phyloP scores from a whole-genome alignment of 129 eudicot species.

The Arctium minus region DNA sequence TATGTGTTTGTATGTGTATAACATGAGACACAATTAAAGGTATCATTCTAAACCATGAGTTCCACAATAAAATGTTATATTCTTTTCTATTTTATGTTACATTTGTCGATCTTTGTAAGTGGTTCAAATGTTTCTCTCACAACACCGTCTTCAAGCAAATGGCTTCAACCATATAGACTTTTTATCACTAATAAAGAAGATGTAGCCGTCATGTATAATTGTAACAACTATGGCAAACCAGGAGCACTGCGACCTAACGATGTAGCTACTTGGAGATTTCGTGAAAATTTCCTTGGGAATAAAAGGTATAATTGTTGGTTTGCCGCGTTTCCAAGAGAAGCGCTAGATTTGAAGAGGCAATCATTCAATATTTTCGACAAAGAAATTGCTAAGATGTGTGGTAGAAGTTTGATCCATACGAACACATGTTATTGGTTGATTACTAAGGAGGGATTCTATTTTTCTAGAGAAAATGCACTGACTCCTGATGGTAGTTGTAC shows the following conservation, averaged over 20 bases:
- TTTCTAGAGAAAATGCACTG: not conserved
- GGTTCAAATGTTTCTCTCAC: not conserved
- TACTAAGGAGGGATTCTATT: not conserved
- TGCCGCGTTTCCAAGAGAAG: not conserved
- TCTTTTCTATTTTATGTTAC: not conserved
- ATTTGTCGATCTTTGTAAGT: not conserved
- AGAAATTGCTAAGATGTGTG: not conserved
- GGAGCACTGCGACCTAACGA: not conserved
- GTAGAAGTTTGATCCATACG: not conserved
- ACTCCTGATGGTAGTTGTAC: not conserved
- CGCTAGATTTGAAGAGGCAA: not conserved
- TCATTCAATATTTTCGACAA: conserved; percentile 9
- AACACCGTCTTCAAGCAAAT: not conserved
- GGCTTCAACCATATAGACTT: not conserved
- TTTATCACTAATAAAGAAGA: not conserved
- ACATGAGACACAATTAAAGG: not conserved
- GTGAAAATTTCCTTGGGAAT: not conserved
- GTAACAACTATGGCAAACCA: not conserved
- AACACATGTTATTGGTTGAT: conserved; percentile 15
- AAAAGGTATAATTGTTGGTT: conserved; percentile 1
- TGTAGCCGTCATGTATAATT: not conserved
- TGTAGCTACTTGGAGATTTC: not conserved
- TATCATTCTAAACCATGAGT: not conserved
- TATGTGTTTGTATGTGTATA: not conserved
- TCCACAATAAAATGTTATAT: not conserved